Evolutionary conservation across 768 basidiomycete species (phyloP), one percentile per base, ranked within the genome.

Genomic region (Hortiboletus flavorubellus): DNA sequence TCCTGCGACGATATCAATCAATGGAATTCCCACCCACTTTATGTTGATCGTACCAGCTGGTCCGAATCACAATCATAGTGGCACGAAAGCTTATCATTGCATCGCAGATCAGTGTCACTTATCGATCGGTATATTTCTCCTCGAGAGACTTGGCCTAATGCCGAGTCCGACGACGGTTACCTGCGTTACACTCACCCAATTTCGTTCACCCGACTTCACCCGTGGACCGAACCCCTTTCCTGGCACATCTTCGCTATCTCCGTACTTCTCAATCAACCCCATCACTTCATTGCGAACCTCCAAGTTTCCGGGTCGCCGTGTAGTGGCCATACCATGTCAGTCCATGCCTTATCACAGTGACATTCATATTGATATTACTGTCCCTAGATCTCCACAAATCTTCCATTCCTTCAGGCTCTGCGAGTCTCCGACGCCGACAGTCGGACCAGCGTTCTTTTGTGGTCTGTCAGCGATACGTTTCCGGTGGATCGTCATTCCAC

Each of bases 141-240:
- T 18, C 38, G 31, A 46, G 39, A 29, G 21, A 23, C 8, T 2
- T 41, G 11, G 9, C 26, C 14, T 33, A 12, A n/a, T 4, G n/a
- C 33, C 40, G 33, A 23, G 26, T 8, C 34, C 45, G 14, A 47
- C 26, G 33, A 26, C 11, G 40, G 6, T 12, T n/a, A 8, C 9
- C 21, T 21, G 21, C 53, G 33, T 54, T 15, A 15, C 26, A 14
- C 33, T 33, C 18, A n/a, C 9, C 8, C 14, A 3, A 40, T 35
- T 4, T 33, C n/a, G 18, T 48, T 37, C 46, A 14, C 37, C 51
- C 56, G 56, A 57, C 21, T 58, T 23, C 31, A 30, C 46, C 55
- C 55, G 55, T 31, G 26, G 12, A 37, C 15, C 23, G 16, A 31
- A 4, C 26, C 49, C 18, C 10, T 9, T 42, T 49, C 23, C 14